phyloP scores from a whole-genome alignment of 805 yeast genomes.

The Helenozyma baotianmanensis region DNA sequence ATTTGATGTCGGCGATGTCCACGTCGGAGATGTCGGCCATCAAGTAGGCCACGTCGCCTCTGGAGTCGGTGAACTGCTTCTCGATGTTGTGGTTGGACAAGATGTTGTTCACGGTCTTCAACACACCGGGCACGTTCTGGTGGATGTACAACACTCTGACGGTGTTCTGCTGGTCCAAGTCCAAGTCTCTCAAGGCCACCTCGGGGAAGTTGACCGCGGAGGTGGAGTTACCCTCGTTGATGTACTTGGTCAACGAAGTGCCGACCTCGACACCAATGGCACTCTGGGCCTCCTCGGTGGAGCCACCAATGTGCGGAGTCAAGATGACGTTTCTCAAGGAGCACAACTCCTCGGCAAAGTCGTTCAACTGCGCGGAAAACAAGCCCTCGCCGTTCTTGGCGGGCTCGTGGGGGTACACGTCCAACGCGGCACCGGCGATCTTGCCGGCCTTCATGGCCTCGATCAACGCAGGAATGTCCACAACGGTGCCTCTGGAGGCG shows the following conservation, averaged over 20 bases:
- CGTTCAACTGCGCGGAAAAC: constrained; percentile 69
- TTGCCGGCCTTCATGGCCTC: constrained; percentile 90
- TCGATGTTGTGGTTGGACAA: constrained; percentile 93
- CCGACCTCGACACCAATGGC: constrained; percentile 97
- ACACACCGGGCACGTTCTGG: constrained; percentile 97
- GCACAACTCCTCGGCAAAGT: constrained; percentile 79
- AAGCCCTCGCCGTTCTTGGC: constrained; percentile 88
- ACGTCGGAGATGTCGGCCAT: constrained; percentile 97
- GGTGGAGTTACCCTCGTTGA: constrained; percentile 90
- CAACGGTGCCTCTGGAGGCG: constrained; percentile 96
- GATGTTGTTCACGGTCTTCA: constrained; percentile 94
- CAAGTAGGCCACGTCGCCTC: constrained; percentile 92
- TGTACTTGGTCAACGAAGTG: constrained; percentile 78
- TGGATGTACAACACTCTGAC: constrained; percentile 95
- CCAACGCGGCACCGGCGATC: constrained; percentile 95
- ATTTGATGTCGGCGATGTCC: constrained; percentile 73
- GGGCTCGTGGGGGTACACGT: constrained; percentile 96
- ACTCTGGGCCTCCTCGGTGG: constrained; percentile 97
- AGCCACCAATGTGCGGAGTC: constrained; percentile 98
- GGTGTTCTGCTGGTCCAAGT: constrained; percentile 78
- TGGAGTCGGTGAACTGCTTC: constrained; percentile 96
- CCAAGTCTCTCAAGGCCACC: constrained; percentile 82
- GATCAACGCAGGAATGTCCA: constrained; percentile 90
- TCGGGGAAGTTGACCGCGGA: constrained; percentile 99
- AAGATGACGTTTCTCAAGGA: constrained; percentile 82